Evolutionary conservation across 2,329 filamentous ascomycete species (phyloP).

Genomic region (Aspergillus luchuensis): DNA sequence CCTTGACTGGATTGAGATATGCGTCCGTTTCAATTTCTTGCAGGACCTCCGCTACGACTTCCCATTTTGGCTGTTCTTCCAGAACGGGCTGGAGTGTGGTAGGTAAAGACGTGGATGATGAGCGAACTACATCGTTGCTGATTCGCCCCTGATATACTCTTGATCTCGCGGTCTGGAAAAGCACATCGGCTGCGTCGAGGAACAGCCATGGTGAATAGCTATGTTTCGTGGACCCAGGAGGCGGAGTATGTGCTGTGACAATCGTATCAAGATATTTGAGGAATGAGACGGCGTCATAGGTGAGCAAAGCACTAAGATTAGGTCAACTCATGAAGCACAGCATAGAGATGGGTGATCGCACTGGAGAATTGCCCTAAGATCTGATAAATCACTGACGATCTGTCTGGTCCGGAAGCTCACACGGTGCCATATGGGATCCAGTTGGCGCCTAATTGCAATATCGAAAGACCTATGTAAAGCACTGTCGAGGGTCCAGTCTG

Average conservation of each 20-base stretch:
- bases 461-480: constrained; percentile 93
- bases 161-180: constrained; percentile 86
- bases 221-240: constrained; percentile 81
- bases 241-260: constrained; percentile 83
- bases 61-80: constrained; percentile 95
- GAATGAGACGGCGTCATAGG: constrained; percentile 87
- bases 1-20: constrained; percentile 75
- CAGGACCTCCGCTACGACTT: constrained; percentile 80
- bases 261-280: constrained; percentile 93
- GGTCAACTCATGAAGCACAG: constrained; percentile 17
- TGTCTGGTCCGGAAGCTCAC: constrained; percentile 94
- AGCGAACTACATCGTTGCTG: constrained; percentile 56
- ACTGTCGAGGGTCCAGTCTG: constrained; percentile 94
- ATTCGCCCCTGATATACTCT: constrained; percentile 80
- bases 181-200: constrained; percentile 88
- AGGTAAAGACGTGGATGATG: constrained; percentile 52
- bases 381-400: constrained; percentile 84
- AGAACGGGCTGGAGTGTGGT: constrained; percentile 76
- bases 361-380: constrained; percentile 80
- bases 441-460: constrained; percentile 78
- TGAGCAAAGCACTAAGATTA: constrained; percentile 62
- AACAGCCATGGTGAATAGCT: constrained; percentile 96
- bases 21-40: constrained; percentile 91
- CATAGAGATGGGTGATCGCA: constrained; percentile 35
- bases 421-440: constrained; percentile 96